phyloP scores from a whole-genome alignment of 2,329 filamentous ascomycete genomes.

The Epichloe bromicola region DNA sequence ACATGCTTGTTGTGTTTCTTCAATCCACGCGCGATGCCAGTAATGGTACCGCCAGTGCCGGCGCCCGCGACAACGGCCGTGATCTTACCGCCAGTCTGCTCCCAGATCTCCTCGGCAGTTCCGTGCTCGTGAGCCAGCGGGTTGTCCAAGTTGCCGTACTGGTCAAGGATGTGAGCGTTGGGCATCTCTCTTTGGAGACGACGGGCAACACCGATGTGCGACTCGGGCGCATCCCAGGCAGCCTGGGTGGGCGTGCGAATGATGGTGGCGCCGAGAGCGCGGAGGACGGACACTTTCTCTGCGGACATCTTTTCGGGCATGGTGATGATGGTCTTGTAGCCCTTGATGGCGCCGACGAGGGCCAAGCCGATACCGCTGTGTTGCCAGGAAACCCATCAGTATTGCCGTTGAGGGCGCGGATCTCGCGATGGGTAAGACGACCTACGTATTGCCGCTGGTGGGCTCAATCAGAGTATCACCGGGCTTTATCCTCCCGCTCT shows the following conservation, averaged over 20 bases:
- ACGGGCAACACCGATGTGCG: constrained; percentile 87
- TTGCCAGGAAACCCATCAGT: not conserved
- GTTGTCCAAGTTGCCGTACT: constrained; percentile 88
- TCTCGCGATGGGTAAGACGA: not conserved
- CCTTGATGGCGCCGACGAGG: constrained; percentile 87
- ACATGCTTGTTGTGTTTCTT: constrained; percentile 75
- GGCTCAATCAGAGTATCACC: constrained; percentile 96
- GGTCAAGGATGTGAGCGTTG: constrained; percentile 92
- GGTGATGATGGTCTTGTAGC: constrained; percentile 97
- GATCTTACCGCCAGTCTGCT: constrained; percentile 72
- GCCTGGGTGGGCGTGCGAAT: constrained; percentile 95
- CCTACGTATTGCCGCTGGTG: constrained; percentile 83
- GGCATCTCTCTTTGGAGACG: constrained; percentile 90
- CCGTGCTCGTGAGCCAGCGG: constrained; percentile 86
- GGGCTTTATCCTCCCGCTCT: constrained; percentile 83
- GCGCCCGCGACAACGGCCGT: constrained; percentile 80
- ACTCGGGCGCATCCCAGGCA: constrained; percentile 87
- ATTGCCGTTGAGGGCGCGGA: not conserved
- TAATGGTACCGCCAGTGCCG: constrained; percentile 91
- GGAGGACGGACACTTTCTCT: constrained; percentile 91
- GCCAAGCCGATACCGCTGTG: constrained; percentile 75
- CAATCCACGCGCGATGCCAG: constrained; percentile 72
- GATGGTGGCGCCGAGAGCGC: constrained; percentile 89
- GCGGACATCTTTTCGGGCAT: constrained; percentile 98
- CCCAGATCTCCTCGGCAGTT: constrained; percentile 93